Percentiles rank a stretch among this genome's conserved stretches.
phyloP scores from a whole-genome alignment of 148 eudicot species.

The Rhododendron molle region DNA sequence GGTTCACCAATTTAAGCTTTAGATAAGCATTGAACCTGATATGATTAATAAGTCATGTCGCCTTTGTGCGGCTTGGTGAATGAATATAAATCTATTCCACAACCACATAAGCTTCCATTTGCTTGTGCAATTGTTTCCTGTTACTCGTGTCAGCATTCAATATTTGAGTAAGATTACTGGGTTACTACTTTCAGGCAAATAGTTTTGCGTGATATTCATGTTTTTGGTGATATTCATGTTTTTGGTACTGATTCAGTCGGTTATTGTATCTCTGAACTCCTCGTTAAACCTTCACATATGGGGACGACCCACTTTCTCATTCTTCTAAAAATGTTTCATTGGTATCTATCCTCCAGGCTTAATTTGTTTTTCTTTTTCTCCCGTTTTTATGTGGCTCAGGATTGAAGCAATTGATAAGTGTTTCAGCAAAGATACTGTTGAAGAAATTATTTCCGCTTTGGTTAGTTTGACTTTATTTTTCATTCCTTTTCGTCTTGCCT shows the following conservation, averaged over 20 bases:
- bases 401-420: constrained; percentile 69
- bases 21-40: background rate
- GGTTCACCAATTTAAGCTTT: background rate
- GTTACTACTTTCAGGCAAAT: background rate
- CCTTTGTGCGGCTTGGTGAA: background rate
- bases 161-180: background rate
- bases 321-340: background rate
- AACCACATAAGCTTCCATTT: background rate
- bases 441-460: constrained; percentile 79
- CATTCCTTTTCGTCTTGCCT: background rate
- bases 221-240: background rate
- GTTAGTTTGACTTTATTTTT: constrained; percentile 36
- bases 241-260: background rate
- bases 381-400: constrained; percentile 39
- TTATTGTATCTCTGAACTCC: background rate
- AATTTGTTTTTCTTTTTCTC: background rate
- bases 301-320: background rate
- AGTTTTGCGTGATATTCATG: background rate
- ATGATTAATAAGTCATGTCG: no score
- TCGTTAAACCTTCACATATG: background rate
- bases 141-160: background rate
- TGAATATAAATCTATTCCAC: background rate
- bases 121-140: background rate
- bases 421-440: constrained; percentile 81
- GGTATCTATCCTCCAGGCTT: background rate